Evolutionary conservation across 2,329 filamentous ascomycete genomes (phyloP).

Genomic region (Ceratocystis cubensis): DNA sequence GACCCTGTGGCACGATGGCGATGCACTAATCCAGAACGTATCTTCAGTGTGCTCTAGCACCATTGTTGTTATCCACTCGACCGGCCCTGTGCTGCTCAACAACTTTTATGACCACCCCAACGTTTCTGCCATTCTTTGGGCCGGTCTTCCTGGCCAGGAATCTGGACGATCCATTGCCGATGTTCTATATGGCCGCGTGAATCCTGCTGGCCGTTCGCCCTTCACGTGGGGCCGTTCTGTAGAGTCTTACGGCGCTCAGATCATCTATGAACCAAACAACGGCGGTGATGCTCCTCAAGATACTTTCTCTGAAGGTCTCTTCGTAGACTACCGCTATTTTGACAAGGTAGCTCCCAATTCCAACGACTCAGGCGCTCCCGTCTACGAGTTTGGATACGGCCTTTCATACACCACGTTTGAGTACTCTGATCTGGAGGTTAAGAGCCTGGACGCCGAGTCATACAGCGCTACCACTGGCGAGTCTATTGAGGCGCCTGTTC

Average conservation of each 20-base stretch:
- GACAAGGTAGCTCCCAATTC: slow-evolving; percentile 42
- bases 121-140: slow-evolving; percentile 72
- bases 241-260: slow-evolving; percentile 54
- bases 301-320: slow-evolving; percentile 63
- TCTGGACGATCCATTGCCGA: slow-evolving; percentile 68
- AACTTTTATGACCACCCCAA: slow-evolving; percentile 66
- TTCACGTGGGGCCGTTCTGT: slow-evolving; percentile 65
- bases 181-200: slow-evolving; percentile 69
- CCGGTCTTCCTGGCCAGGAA: slow-evolving; percentile 71
- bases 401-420: slow-evolving; percentile 69
- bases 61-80: slow-evolving; percentile 79
- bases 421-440: slow-evolving; percentile 54
- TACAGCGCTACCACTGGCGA: slow-evolving; percentile 50
- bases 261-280: slow-evolving; percentile 59
- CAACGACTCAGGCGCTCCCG: slow-evolving; percentile 43
- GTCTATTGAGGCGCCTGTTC: slow-evolving; percentile 49
- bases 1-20: slow-evolving; percentile 74
- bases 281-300: slow-evolving; percentile 53
- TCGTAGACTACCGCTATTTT: slow-evolving; percentile 75
- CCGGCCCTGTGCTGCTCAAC: slow-evolving; percentile 64
- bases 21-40: slow-evolving; percentile 69
- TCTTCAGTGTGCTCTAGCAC: slow-evolving; percentile 72
- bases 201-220: slow-evolving; percentile 62
- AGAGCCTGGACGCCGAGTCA: slow-evolving; percentile 33
- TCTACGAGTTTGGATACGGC: slow-evolving; percentile 73